phyloP scores from a whole-genome alignment of 2,329 filamentous ascomycete species.

The Xylariaceae sp. region DNA sequence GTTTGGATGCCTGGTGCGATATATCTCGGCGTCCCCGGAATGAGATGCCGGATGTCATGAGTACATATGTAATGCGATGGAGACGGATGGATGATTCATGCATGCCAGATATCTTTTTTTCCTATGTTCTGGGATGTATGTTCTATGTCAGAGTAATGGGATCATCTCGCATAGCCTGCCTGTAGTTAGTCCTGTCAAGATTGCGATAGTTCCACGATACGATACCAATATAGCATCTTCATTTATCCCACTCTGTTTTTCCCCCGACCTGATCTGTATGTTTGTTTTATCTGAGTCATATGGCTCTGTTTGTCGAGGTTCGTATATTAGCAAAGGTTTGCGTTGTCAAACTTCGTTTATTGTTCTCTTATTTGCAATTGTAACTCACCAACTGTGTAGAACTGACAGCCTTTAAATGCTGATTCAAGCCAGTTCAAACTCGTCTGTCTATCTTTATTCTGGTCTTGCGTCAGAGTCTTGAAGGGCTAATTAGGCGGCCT shows the following conservation, averaged over 20 bases:
- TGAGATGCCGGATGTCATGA: neutral
- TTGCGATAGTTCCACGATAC: slow-evolving; percentile 31
- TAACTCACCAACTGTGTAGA: no score
- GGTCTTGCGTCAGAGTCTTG: no score
- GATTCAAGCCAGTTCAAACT: no score
- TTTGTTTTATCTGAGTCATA: neutral
- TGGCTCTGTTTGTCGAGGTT: neutral
- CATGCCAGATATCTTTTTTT: slow-evolving; percentile 11
- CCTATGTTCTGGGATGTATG: slow-evolving; percentile 13
- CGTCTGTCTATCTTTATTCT: no score
- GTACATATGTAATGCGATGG: slow-evolving; percentile 14
- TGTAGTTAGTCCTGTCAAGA: slow-evolving; percentile 13
- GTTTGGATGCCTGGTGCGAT: neutral
- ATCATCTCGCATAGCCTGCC: neutral
- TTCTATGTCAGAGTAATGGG: neutral
- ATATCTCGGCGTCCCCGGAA: neutral
- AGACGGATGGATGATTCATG: slow-evolving; percentile 5
- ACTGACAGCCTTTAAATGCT: no score
- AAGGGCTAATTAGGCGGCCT: no score
- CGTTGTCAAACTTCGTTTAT: no score
- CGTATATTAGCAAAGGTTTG: no score
- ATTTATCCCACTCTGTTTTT: neutral
- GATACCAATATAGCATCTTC: slow-evolving; percentile 31
- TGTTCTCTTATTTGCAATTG: no score
- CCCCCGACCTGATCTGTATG: neutral